These are phyloP conservation scores for Chamaecrista fasciculata DNA, from an alignment of 306 rosid species.

Conservation along the genomic window DNA sequence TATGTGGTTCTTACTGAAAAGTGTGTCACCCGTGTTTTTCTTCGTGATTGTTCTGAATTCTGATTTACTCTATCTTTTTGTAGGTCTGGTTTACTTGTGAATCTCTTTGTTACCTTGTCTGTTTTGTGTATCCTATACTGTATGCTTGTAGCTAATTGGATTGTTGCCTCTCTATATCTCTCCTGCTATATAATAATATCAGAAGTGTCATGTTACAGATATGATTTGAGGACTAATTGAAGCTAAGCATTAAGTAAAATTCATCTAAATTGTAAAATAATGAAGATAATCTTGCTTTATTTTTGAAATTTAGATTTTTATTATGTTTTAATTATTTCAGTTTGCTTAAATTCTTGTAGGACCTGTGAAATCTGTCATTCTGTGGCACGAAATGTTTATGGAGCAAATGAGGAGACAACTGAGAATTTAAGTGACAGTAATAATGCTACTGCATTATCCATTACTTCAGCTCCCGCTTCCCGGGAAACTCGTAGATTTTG, in stretches of 20 bases:
- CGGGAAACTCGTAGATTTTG: slow-evolving; percentile 75
- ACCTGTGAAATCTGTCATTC: slow-evolving; percentile 94
- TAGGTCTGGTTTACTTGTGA: not conserved
- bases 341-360: slow-evolving; percentile 45
- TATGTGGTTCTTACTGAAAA: not conserved
- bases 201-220: not conserved
- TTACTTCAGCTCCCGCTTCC: slow-evolving; percentile 41
- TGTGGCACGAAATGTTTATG: slow-evolving; percentile 66
- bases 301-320: not conserved
- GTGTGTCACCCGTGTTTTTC: not conserved
- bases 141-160: not conserved
- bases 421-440: slow-evolving; percentile 54
- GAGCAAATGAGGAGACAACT: slow-evolving; percentile 52
- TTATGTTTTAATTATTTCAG: not conserved
- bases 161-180: not conserved
- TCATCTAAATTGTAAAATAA: not conserved
- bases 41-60: not conserved
- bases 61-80: not conserved
- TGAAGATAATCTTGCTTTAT: not conserved
- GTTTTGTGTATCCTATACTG: not conserved
- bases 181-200: not conserved
- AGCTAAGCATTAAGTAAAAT: not conserved
- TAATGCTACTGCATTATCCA: slow-evolving; percentile 41
- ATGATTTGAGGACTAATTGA: slow-evolving; percentile 8
- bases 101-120: not conserved